Evolutionary conservation across 2,329 filamentous ascomycete genomes (phyloP).

Genomic region (Cordyceps tenuipes): DNA sequence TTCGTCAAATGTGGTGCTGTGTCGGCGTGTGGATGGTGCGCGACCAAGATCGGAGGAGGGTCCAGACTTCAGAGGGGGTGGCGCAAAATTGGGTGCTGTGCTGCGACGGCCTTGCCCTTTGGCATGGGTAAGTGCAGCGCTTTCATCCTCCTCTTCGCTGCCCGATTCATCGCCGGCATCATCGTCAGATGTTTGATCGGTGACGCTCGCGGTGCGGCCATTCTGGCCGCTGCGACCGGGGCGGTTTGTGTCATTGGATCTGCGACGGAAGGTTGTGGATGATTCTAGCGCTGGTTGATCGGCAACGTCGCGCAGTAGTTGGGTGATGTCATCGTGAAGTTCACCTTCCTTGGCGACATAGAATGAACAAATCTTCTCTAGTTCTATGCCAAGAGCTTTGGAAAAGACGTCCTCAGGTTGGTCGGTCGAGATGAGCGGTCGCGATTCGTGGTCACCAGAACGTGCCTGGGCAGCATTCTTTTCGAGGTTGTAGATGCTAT

Average conservation of each 20-base stretch:
- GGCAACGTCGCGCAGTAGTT: slow-evolving; percentile 66
- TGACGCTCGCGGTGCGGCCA: slow-evolving; percentile 25
- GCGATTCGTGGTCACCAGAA: slow-evolving; percentile 67
- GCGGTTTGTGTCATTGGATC: slow-evolving; percentile 22
- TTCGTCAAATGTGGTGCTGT: slow-evolving; percentile 66
- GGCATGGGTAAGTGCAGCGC: slow-evolving; percentile 41
- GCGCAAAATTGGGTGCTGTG: slow-evolving; percentile 28
- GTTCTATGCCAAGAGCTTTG: slow-evolving; percentile 73
- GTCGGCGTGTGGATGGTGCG: slow-evolving; percentile 44
- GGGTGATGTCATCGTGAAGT: slow-evolving; percentile 70
- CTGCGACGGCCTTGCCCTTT: slow-evolving; percentile 30
- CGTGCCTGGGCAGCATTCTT: slow-evolving; percentile 63
- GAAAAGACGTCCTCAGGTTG: slow-evolving; percentile 78
- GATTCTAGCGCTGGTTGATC: slow-evolving; percentile 48
- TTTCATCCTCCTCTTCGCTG: slow-evolving; percentile 56
- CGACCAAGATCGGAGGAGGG: slow-evolving; percentile 49
- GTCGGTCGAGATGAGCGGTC: slow-evolving; percentile 66
- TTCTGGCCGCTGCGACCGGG: slow-evolving; percentile 16
- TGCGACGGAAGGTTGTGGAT: slow-evolving; percentile 27
- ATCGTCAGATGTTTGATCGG: slow-evolving; percentile 42
- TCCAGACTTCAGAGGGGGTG: slow-evolving; percentile 46
- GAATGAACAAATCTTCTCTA: slow-evolving; percentile 91
- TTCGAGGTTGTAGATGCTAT: slow-evolving; percentile 88
- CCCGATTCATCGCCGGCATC: slow-evolving; percentile 56
- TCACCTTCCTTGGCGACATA: slow-evolving; percentile 85